These are phyloP conservation scores for Trypanosoma caninum DNA, from an alignment of 208 protist species.

Conservation along the genomic window DNA sequence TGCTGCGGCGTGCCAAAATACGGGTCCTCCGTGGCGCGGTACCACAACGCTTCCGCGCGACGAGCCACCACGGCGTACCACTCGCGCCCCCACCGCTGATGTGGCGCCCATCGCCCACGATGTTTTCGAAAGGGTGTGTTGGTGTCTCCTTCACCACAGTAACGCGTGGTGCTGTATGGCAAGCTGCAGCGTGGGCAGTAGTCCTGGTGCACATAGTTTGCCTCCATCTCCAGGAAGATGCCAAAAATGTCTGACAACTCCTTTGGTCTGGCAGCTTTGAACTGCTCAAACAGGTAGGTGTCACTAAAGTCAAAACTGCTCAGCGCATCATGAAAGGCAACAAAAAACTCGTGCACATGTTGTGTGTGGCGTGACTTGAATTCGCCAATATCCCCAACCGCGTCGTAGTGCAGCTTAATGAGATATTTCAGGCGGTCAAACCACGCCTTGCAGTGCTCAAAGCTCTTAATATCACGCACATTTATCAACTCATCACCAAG, in stretches of 20 bases:
- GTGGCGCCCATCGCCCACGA: constrained; percentile 81
- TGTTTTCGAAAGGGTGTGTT: constrained; percentile 81
- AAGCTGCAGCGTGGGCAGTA: constrained; percentile 88
- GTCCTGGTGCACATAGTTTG: constrained; percentile 78
- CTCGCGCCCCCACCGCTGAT: constrained; percentile 82
- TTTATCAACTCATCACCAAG: constrained; percentile 70
- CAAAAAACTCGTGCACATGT: constrained; percentile 87
- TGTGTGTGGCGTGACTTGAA: constrained; percentile 79
- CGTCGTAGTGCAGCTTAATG: constrained; percentile 83
- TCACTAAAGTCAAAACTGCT: constrained; percentile 87
- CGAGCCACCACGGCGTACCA: constrained; percentile 85
- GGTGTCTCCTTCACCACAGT: constrained; percentile 80
- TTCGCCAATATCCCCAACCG: constrained; percentile 79
- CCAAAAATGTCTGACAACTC: constrained; percentile 78
- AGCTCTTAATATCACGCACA: constrained; percentile 75
- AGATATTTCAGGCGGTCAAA: constrained; percentile 74
- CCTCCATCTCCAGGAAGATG: constrained; percentile 91
- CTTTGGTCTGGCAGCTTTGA: constrained; percentile 51
- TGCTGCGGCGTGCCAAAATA: constrained; percentile 74
- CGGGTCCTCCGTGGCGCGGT: constrained; percentile 82
- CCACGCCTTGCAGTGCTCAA: constrained; percentile 86
- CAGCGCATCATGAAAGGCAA: constrained; percentile 83
- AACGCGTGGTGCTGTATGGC: constrained; percentile 74
- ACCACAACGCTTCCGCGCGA: constrained; percentile 88
- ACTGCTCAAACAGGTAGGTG: constrained; percentile 60